phyloP scores from a whole-genome alignment of 164 flowering plant genomes.

The Chimonanthus praecox region DNA sequence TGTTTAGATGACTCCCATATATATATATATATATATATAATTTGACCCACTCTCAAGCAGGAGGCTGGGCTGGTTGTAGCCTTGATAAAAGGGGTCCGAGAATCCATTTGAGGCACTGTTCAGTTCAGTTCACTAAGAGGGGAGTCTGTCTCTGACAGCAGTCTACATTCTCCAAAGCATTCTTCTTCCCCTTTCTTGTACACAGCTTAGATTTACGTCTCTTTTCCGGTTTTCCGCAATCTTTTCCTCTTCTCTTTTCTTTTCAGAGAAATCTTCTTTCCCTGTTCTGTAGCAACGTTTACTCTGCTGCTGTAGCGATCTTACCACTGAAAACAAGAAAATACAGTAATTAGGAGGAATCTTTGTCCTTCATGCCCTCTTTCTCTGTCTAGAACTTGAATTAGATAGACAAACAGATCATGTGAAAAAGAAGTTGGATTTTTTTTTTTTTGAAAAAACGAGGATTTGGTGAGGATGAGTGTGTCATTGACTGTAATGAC shows the following conservation, averaged over 20 bases:
- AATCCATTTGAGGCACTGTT: no score
- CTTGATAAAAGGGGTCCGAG: no score
- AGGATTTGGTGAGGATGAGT: slow-evolving; percentile 51
- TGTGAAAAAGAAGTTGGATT: neutral
- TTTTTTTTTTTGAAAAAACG: no score
- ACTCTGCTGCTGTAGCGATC: neutral
- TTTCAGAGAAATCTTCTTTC: neutral
- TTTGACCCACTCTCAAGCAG: no score
- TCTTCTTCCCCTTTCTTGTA: no score
- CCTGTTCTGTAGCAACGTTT: neutral
- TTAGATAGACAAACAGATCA: slow-evolving; percentile 1
- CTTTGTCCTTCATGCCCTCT: neutral
- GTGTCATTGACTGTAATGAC: slow-evolving; percentile 81
- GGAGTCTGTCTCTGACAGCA: neutral
- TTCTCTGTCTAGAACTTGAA: neutral
- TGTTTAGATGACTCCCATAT: no score
- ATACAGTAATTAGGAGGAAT: neutral
- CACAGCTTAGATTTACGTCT: no score
- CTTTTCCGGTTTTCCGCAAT: no score
- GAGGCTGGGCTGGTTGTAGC: no score
- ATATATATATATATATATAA: no score
- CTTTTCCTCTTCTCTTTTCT: neutral
- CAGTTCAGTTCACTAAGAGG: no score
- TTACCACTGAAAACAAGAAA: neutral
- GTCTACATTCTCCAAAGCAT: neutral